Base-by-base conservation (phyloP, 2,329 filamentous ascomycete species). In the Cytospora piceae region DNA sequence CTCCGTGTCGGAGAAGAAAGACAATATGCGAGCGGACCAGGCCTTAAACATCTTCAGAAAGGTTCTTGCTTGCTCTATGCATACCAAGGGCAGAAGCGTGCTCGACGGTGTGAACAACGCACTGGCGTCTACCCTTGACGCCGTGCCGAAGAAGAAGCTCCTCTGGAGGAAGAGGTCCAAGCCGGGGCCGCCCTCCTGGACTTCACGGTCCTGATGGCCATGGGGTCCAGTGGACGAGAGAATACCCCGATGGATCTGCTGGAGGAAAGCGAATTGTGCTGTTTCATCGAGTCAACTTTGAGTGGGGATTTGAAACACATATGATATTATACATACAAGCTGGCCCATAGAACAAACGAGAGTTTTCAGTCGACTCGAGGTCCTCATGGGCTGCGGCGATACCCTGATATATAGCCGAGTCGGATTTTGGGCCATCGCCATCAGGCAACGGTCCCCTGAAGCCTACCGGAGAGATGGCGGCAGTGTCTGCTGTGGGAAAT, bases 141-240 rank as follows among this genome's bases (percentile, higher is more conserved):
- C 69, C 24, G 72, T 75, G 22, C 73, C 73, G 54, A 75, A 75
- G 69, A 75, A 75, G 29, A 75, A 72, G 34, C 71, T 70, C 17
- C 73, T 67, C 54, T 75, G 73, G 31, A 74, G 70, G 51, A 75
- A 75, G 39, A 73, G 66, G 22, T 75, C 73, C 27, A 75, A 56
- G 3, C 73, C 71, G 0, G 70, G 67, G 2, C 72, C 69, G 12
- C 70, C 73, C 55, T 74, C 72, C 32, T 69, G 69, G 34, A 71
- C 69, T 31, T 72, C 69, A 20, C 64, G 66, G 37, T 70, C 64
- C 6, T 67, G 67, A 14, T 64, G 64, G 12, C 61, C 64, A n/a
- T 67, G 62, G 4, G 56, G 59, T 3, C 39, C 65, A 29, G 59
- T 57, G 6, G 66, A 68, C 2, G 69, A 73, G 5, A 75, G 61